These are phyloP conservation scores for Podospora bellae-mahoneyi DNA, from an alignment of 495 filamentous ascomycete species.

Conservation along the genomic window DNA sequence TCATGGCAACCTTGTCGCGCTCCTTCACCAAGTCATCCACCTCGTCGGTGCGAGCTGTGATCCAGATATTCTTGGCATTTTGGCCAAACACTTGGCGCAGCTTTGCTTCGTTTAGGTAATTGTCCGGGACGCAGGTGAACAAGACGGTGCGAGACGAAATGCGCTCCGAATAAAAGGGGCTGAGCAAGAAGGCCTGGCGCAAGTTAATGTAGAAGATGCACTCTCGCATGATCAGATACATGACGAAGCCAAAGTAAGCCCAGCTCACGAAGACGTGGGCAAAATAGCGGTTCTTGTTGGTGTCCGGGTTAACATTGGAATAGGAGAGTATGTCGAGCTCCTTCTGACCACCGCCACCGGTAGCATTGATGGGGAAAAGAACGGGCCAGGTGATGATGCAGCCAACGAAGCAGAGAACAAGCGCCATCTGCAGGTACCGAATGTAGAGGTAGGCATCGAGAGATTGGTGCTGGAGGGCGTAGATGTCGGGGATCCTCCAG, in stretches of 20 bases:
- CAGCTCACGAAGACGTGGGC: constrained; percentile 71
- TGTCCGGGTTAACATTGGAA: constrained; percentile 59
- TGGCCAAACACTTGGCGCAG: constrained; percentile 76
- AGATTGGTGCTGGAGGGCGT: constrained; percentile 83
- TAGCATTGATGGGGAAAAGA: constrained; percentile 81
- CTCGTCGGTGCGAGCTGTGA: constrained; percentile 72
- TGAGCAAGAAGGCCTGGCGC: constrained; percentile 89
- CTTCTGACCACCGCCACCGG: constrained; percentile 60
- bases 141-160: constrained; percentile 93
- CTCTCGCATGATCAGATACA: constrained; percentile 87
- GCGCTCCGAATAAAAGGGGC: constrained; percentile 80
- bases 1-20: constrained; percentile 77
- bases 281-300: constrained; percentile 58
- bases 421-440: constrained; percentile 72
- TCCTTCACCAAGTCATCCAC: constrained; percentile 82
- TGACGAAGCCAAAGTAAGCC: constrained; percentile 80
- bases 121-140: constrained; percentile 77
- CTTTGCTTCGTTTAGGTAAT: constrained; percentile 68
- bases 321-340: constrained; percentile 80
- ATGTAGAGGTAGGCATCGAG: constrained; percentile 87
- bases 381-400: constrained; percentile 80
- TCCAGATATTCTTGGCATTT: constrained; percentile 82
- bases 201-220: constrained; percentile 93
- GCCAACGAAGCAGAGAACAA: constrained; percentile 74
- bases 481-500: constrained; percentile 75